phyloP scores from a whole-genome alignment of 495 filamentous ascomycete species.

The Neurospora sp. region DNA sequence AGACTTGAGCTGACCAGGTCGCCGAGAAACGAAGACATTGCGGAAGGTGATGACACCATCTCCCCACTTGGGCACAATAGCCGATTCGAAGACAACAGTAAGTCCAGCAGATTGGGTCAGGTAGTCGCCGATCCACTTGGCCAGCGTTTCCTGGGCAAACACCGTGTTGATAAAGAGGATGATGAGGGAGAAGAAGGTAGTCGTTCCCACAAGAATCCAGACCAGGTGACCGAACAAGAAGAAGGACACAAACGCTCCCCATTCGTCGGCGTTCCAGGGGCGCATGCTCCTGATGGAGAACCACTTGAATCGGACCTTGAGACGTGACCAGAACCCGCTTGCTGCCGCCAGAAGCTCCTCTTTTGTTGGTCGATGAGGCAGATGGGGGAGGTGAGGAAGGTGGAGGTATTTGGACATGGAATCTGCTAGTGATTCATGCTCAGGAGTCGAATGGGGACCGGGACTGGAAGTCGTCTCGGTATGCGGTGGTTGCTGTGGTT shows the following conservation, averaged over 20 bases:
- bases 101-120: constrained; percentile 87
- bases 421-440: constrained; percentile 25
- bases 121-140: constrained; percentile 89
- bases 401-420: constrained; percentile 49
- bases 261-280: constrained; percentile 94
- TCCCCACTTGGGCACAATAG: constrained; percentile 91
- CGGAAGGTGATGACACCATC: constrained; percentile 91
- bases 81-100: constrained; percentile 96
- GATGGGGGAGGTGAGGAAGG: constrained; percentile 49
- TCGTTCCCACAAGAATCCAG: constrained; percentile 91
- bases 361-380: constrained; percentile 81
- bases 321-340: constrained; percentile 82
- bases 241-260: constrained; percentile 92
- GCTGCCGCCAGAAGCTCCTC: constrained; percentile 89
- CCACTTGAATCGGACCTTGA: constrained; percentile 95
- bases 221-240: constrained; percentile 84
- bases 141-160: constrained; percentile 92
- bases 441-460: constrained; percentile 5
- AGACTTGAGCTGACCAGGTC: constrained; percentile 67
- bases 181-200: constrained; percentile 87
- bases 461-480: constrained; percentile 9
- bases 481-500: not conserved
- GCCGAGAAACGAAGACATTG: constrained; percentile 89
- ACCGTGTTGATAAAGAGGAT: constrained; percentile 92
- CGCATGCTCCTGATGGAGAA: constrained; percentile 86